Conservation (phyloP, 2,329 filamentous ascomycete genomes). For the Bipolaris victoriae region DNA sequence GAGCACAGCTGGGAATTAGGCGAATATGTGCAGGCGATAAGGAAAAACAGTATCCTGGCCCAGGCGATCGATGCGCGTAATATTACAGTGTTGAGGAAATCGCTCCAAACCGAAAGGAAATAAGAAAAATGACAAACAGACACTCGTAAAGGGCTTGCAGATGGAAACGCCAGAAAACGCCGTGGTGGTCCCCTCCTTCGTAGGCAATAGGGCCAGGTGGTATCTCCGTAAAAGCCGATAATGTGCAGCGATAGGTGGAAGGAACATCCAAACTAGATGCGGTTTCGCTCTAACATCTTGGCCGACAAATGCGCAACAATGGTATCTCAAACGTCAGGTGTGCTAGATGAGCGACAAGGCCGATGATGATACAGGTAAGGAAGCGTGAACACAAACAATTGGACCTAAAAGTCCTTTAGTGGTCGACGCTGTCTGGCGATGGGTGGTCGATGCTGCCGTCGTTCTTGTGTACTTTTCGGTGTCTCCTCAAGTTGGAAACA, state of each 20-base stretch:
- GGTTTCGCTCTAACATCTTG: slow-evolving; percentile 32
- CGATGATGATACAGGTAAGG: slow-evolving; percentile 13
- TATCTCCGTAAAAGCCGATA: slow-evolving; percentile 32
- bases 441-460: slow-evolving; percentile 58
- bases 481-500: slow-evolving; percentile 90
- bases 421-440: slow-evolving; percentile 55
- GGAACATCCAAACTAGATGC: slow-evolving; percentile 39
- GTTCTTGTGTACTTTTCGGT: slow-evolving; percentile 94
- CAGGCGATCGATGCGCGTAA: slow-evolving; percentile 23
- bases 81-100: slow-evolving; percentile 41
- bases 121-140: slow-evolving; percentile 21
- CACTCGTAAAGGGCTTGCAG: slow-evolving; percentile 29
- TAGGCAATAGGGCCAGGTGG: slow-evolving; percentile 19
- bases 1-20: slow-evolving; percentile 25
- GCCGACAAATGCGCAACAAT: slow-evolving; percentile 40
- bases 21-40: slow-evolving; percentile 9
- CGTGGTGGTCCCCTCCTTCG: slow-evolving; percentile 19
- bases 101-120: slow-evolving; percentile 22
- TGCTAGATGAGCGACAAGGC: slow-evolving; percentile 5
- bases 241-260: slow-evolving; percentile 41
- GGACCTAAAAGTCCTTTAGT: slow-evolving; percentile 28
- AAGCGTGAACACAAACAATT: slow-evolving; percentile 8
- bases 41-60: slow-evolving; percentile 6
- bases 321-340: slow-evolving; percentile 45
- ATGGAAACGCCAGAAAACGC: slow-evolving; percentile 31